Evolutionary conservation across 1,284 basidiomycete species (phyloP).

Genomic region (Stygiomarasmius scandens): DNA sequence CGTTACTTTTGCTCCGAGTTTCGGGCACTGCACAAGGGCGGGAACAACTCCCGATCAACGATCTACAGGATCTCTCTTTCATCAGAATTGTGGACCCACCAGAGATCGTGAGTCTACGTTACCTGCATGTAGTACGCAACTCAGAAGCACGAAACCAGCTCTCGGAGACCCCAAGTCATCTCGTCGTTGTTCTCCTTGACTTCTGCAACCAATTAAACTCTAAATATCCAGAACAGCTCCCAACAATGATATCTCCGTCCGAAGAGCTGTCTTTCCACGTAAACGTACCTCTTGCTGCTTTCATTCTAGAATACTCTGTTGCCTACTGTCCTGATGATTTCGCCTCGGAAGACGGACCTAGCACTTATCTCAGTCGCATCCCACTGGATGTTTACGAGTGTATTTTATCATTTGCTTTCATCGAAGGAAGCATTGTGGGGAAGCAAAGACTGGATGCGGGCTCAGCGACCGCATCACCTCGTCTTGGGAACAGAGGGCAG

Average conservation of each 20-base stretch:
- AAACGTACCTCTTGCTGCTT: conserved; percentile 51
- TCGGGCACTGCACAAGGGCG: not conserved
- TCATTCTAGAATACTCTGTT: conserved; percentile 60
- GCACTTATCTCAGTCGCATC: conserved; percentile 42
- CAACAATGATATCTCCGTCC: conserved; percentile 28
- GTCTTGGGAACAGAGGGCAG: not conserved
- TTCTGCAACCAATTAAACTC: conserved; percentile 10
- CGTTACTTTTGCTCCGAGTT: conserved; percentile 21
- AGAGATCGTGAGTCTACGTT: conserved; percentile 3
- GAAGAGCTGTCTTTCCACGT: conserved; percentile 23
- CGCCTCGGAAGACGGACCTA: conserved; percentile 19
- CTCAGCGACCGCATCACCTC: not conserved
- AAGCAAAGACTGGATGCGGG: not conserved
- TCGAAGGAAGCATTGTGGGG: not conserved
- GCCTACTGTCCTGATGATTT: conserved; percentile 49
- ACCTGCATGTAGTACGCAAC: not conserved
- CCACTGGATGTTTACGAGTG: conserved; percentile 53
- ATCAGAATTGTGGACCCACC: not conserved
- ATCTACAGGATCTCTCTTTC: not conserved
- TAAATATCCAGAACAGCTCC: conserved; percentile 9
- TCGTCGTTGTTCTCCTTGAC: conserved; percentile 7
- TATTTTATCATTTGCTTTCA: conserved; percentile 7
- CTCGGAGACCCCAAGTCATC: not conserved
- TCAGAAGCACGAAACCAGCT: not conserved
- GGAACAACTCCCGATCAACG: not conserved